These are phyloP conservation scores for Lichtheimia ramosa DNA, from an alignment of 371 early-diverging fungal species.

Conservation along the genomic window DNA sequence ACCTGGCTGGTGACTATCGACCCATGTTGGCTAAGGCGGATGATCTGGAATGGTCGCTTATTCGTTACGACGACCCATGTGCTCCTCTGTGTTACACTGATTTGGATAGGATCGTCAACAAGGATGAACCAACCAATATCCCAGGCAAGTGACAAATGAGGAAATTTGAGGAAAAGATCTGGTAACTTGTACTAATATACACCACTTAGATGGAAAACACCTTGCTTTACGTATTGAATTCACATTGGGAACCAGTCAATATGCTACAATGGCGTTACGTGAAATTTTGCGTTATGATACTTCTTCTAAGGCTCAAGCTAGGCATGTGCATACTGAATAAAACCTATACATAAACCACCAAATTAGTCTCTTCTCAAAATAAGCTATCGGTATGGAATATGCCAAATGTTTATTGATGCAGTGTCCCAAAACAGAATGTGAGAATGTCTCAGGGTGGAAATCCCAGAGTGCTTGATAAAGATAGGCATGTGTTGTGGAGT, in stretches of 20 bases:
- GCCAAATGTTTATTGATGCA: no score
- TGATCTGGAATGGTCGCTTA: conserved; percentile 37
- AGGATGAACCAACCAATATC: conserved; percentile 41
- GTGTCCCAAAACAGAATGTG: not conserved
- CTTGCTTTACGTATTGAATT: conserved; percentile 79
- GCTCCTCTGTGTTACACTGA: conserved; percentile 70
- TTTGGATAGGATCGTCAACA: conserved; percentile 59
- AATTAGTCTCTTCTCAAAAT: no score
- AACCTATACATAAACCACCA: not conserved
- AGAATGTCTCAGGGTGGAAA: no score
- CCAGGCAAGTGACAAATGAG: conserved; percentile 16
- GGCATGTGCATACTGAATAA: conserved; percentile 24
- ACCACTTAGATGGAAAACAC: conserved; percentile 46
- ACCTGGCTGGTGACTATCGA: conserved; percentile 84
- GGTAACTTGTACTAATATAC: not conserved
- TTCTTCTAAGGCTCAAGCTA: conserved; percentile 41
- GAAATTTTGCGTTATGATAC: conserved; percentile 89
- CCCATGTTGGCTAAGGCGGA: conserved; percentile 54
- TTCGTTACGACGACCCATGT: conserved; percentile 68
- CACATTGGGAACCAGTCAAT: conserved; percentile 79
- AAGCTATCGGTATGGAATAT: no score
- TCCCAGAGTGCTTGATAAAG: no score
- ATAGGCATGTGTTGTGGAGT: no score
- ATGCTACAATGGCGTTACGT: conserved; percentile 97
- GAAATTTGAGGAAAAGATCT: not conserved